Evolutionary conservation across 2,329 filamentous ascomycete species (phyloP).

Genomic region (Ophiostoma montium): DNA sequence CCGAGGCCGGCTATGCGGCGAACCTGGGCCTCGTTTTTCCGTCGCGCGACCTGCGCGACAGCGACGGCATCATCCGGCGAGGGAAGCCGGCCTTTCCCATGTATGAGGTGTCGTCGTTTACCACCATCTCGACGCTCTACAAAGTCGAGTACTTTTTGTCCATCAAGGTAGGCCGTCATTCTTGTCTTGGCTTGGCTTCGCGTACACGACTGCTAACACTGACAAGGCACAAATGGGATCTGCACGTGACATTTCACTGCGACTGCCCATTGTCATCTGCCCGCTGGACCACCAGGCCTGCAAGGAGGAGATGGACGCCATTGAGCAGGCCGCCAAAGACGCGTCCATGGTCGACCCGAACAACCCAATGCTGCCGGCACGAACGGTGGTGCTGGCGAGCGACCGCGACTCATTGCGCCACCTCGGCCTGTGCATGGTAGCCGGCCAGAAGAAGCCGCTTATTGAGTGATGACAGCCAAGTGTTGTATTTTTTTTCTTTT

Average conservation of each 20-base stretch:
- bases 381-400: constrained; percentile 63
- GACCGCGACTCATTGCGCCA: constrained; percentile 52
- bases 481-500: neutral
- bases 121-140: constrained; percentile 84
- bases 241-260: constrained; percentile 73
- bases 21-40: constrained; percentile 87
- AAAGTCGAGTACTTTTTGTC: constrained; percentile 96
- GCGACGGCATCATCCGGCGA: constrained; percentile 73
- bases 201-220: too few species aligned
- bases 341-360: constrained; percentile 77
- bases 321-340: constrained; percentile 89
- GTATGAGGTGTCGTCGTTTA: constrained; percentile 82
- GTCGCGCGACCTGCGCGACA: constrained; percentile 72
- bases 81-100: constrained; percentile 78
- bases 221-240: constrained; percentile 86
- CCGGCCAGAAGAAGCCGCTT: constrained; percentile 49
- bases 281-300: constrained; percentile 90
- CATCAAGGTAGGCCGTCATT: constrained; percentile 69
- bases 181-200: too few species aligned
- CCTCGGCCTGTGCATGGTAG: constrained; percentile 49
- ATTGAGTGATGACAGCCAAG: constrained; percentile 36
- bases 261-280: constrained; percentile 91
- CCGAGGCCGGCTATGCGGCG: constrained; percentile 83
- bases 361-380: constrained; percentile 83
- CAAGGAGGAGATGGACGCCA: constrained; percentile 97